Conservation (phyloP, 2,329 filamentous ascomycete genomes). For the Ustulina deusta region DNA sequence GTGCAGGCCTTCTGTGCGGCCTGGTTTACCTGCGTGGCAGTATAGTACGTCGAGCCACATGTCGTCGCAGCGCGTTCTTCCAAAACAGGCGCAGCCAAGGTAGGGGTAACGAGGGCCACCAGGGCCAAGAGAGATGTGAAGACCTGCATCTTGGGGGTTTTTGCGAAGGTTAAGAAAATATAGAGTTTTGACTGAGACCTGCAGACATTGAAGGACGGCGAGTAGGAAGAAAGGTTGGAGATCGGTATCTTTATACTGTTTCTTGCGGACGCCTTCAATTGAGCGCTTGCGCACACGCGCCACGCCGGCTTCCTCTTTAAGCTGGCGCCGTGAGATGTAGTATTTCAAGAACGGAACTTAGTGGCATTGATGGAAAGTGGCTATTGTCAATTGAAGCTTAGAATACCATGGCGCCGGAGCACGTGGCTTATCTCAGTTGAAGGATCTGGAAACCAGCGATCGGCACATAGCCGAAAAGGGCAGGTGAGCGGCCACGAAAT, state of each 20-base stretch:
- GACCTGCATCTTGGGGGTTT: conserved; percentile 41
- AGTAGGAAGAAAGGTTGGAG: not conserved
- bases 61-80: conserved; percentile 60
- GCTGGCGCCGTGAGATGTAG: conserved; percentile 33
- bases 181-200: not conserved
- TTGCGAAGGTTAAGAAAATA: not conserved
- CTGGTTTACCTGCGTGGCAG: conserved; percentile 59
- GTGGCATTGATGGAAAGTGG: conserved; percentile 18
- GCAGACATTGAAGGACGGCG: not conserved
- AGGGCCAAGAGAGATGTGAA: conserved; percentile 43
- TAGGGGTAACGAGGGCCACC: conserved; percentile 43
- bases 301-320: conserved; percentile 30
- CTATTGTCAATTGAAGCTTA: conserved; percentile 22
- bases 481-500: conserved; percentile 40
- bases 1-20: conserved; percentile 65
- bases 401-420: conserved; percentile 36
- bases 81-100: conserved; percentile 45
- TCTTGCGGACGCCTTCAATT: not conserved
- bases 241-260: conserved; percentile 24
- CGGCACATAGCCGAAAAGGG: conserved; percentile 38
- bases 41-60: conserved; percentile 68
- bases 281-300: conserved; percentile 4
- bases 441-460: conserved; percentile 21
- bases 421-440: conserved; percentile 40
- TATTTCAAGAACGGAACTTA: conserved; percentile 18